A percentile compares a stretch with the other conserved stretches of the same genome.
phyloP scores from a whole-genome alignment of 805 yeast genomes.

The Yamadazyma phyllophila region DNA sequence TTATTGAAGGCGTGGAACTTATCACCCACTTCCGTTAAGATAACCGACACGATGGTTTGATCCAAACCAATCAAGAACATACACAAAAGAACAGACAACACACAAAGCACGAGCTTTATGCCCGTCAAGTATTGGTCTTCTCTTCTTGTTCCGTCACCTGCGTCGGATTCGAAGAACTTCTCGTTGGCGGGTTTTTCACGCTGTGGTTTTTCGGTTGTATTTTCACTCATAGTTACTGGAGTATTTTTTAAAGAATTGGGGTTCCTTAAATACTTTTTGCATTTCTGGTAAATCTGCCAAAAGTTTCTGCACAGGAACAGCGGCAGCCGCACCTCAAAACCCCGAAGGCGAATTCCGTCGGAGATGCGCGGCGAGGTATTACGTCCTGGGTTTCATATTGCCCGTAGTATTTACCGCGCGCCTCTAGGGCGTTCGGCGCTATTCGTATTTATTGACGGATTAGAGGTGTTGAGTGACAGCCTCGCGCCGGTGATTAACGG shows the following conservation, averaged over 20 bases:
- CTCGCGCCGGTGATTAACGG: no score
- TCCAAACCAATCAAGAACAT: conserved; percentile 37
- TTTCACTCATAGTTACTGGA: not conserved
- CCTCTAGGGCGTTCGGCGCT: no score
- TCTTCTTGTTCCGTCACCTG: conserved; percentile 42
- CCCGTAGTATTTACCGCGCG: no score
- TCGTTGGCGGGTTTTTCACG: conserved; percentile 4
- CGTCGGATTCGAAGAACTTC: conserved; percentile 36
- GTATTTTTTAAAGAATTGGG: not conserved
- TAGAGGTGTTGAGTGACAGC: no score
- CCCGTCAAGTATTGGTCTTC: conserved; percentile 39
- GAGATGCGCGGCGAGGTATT: not conserved
- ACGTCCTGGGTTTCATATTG: no score
- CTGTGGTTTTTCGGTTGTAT: not conserved
- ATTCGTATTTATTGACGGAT: no score
- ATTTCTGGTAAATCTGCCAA: not conserved
- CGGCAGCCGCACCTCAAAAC: not conserved
- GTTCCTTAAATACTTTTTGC: not conserved
- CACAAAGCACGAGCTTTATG: conserved; percentile 21
- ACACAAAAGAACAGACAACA: conserved; percentile 27
- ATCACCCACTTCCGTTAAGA: conserved; percentile 34
- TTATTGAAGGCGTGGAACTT: conserved; percentile 32
- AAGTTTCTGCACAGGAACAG: not conserved
- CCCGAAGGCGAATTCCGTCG: not conserved
- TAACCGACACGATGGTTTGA: conserved; percentile 37